Evolutionary conservation across 805 yeast species (phyloP).

Genomic region (Torulaspora microellipsoides): DNA sequence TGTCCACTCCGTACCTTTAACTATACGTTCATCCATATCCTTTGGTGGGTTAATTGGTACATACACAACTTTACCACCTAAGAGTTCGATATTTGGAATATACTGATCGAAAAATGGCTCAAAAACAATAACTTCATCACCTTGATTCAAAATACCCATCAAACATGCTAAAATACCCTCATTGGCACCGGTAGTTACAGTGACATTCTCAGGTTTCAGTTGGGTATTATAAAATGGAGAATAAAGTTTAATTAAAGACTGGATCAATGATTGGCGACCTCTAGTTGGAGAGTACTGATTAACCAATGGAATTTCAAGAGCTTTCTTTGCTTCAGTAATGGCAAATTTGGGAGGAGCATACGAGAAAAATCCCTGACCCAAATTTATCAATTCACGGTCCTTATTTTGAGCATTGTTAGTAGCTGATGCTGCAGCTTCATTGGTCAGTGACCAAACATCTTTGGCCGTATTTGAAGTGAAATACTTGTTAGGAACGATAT

Average conservation of each 20-base stretch:
- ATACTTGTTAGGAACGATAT: constrained; percentile 39
- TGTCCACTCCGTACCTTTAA: constrained; percentile 82
- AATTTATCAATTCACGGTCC: constrained; percentile 76
- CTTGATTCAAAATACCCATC: constrained; percentile 77
- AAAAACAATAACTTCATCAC: constrained; percentile 93
- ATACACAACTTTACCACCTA: constrained; percentile 88
- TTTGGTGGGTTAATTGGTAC: constrained; percentile 83
- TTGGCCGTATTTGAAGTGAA: constrained; percentile 62
- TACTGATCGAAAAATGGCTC: constrained; percentile 98
- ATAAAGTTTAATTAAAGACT: constrained; percentile 68
- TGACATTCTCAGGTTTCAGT: constrained; percentile 40
- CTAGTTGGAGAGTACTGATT: constrained; percentile 92
- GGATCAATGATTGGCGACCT: constrained; percentile 74
- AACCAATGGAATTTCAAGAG: constrained; percentile 64
- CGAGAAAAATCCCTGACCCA: constrained; percentile 97
- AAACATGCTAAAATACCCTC: constrained; percentile 87
- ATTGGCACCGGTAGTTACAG: constrained; percentile 94
- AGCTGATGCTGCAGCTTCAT: constrained; percentile 89
- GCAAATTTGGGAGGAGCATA: constrained; percentile 96
- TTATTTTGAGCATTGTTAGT: constrained; percentile 44
- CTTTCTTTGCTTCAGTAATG: constrained; percentile 69
- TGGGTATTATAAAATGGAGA: constrained; percentile 61
- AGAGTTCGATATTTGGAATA: constrained; percentile 86
- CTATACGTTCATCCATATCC: constrained; percentile 56
- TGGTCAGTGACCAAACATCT: constrained; percentile 93